A percentile compares a stretch with the other conserved stretches of the same genome.
Evolutionary conservation across 129 eudicot genomes (phyloP).

Genomic region (Flaveria brownii): DNA sequence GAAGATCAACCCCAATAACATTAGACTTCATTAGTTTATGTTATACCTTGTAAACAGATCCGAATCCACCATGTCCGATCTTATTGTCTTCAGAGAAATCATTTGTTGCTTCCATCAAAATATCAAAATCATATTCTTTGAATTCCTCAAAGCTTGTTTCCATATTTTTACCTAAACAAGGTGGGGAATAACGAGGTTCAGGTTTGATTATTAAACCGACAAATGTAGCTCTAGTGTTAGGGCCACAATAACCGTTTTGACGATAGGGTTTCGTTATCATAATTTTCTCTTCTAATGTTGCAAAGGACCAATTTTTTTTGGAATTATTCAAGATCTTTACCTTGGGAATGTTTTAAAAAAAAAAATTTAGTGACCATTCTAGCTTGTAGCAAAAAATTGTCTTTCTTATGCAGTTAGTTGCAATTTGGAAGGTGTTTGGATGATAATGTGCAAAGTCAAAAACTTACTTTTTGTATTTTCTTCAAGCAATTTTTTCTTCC

Average conservation of each 20-base stretch:
- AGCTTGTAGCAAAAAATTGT: too few species aligned
- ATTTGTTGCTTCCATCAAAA: not conserved
- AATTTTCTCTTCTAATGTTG: too few species aligned
- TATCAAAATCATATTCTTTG: not conserved
- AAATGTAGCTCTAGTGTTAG: not conserved
- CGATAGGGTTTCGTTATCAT: not conserved
- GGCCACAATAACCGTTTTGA: not conserved
- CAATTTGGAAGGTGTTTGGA: not conserved
- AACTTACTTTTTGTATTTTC: not conserved
- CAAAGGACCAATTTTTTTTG: too few species aligned
- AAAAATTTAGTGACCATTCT: too few species aligned
- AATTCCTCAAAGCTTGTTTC: not conserved
- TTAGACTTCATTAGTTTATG: not conserved
- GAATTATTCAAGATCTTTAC: too few species aligned
- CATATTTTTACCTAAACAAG: not conserved
- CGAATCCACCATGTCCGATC: not conserved
- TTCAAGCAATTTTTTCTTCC: slow-evolving; percentile 1
- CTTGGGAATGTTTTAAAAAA: too few species aligned
- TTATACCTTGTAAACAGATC: not conserved
- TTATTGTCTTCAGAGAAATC: not conserved
- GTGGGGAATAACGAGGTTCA: not conserved
- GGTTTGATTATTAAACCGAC: not conserved
- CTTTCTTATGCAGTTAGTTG: too few species aligned
- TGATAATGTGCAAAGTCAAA: not conserved
- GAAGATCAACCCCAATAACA: not conserved